Evolutionary conservation across 352 stramenopile genomes (phyloP), one percentile per base, ranked within the genome.

Genomic region (Phytophthora nicotianae): DNA sequence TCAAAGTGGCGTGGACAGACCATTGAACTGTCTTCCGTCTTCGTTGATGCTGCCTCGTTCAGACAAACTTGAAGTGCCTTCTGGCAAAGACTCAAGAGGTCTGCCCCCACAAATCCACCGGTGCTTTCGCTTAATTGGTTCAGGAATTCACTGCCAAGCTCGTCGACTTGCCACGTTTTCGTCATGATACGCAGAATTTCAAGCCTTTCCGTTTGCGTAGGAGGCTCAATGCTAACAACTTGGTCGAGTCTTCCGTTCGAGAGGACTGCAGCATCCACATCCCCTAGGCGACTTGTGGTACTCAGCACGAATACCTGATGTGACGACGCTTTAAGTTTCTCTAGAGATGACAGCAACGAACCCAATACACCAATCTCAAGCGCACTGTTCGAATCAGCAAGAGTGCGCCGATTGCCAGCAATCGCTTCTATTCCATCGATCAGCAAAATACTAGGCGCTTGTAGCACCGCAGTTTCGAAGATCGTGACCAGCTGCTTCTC

Each of bases 211-310:
- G 77, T 59, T 66, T 97, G 89, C 24, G 97, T 89, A 7, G 98
- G 98, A 37, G 98, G 95, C 41, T 96, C 89, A 56, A 99, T 97
- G 45, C 87, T 84, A 5, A 99, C 77, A 67, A 98, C 80, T n/a
- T 93, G 72, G 69, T 99, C 97, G 60, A 99, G 96, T 49, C 98
- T 86, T 3, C 97, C 96, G 52, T 98, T 98, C n/a, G 96, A 94
- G 17, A 97, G 78, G 4, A 99, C 79, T 2, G 96, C 92, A 5
- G 87, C 68, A 66, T 99, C 97, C 16, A 98, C 65, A 45, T 89
- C 77, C 24, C 96, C 76, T 3, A 88, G 65, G 17, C 86, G 81
- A 45, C 72, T 95, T 8, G 89, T 97, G 5, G 86, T 91, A 33
- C 80, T 79, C 2, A 96, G 52, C 14, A 93, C 79, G 50, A 90